Evolutionary conservation across 176 grass and related monocot genomes (phyloP).

Genomic region (Otatea glauca): DNA sequence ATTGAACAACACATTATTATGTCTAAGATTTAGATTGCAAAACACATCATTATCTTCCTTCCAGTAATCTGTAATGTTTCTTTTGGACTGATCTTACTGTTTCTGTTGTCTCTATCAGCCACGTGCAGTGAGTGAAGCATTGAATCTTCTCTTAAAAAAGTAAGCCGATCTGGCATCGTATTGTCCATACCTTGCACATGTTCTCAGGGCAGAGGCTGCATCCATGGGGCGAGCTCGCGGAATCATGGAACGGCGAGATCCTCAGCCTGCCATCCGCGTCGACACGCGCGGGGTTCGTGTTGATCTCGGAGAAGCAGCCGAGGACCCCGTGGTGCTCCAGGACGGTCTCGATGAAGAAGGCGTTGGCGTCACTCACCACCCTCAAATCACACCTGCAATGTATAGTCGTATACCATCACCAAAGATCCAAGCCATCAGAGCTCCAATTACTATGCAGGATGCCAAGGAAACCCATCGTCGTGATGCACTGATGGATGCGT

Average conservation of each 20-base stretch:
- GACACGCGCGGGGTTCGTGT: slow-evolving; percentile 62
- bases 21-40: slow-evolving; percentile 31
- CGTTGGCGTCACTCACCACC: slow-evolving; percentile 88
- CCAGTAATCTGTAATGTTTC: background rate
- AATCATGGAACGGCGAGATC: slow-evolving; percentile 73
- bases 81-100: slow-evolving; percentile 21
- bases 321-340: slow-evolving; percentile 71
- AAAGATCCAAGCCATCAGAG: slow-evolving; percentile 11
- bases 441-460: background rate
- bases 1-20: background rate
- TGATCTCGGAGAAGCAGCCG: slow-evolving; percentile 77
- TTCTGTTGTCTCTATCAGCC: slow-evolving; percentile 6
- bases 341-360: slow-evolving; percentile 83
- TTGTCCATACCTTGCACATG: slow-evolving; percentile 85
- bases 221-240: slow-evolving; percentile 50
- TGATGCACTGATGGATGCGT: background rate
- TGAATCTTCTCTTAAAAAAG: slow-evolving; percentile 4
- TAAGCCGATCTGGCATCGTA: slow-evolving; percentile 39
- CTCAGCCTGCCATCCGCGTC: slow-evolving; percentile 66
- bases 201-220: slow-evolving; percentile 82
- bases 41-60: background rate
- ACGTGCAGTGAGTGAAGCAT: slow-evolving; percentile 31
- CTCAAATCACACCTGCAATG: slow-evolving; percentile 68
- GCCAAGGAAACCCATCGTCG: background rate
- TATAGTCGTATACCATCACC: background rate